Base-by-base conservation (phyloP, 2,329 filamentous ascomycete genomes). In the Scleromitrula shiraiana region DNA sequence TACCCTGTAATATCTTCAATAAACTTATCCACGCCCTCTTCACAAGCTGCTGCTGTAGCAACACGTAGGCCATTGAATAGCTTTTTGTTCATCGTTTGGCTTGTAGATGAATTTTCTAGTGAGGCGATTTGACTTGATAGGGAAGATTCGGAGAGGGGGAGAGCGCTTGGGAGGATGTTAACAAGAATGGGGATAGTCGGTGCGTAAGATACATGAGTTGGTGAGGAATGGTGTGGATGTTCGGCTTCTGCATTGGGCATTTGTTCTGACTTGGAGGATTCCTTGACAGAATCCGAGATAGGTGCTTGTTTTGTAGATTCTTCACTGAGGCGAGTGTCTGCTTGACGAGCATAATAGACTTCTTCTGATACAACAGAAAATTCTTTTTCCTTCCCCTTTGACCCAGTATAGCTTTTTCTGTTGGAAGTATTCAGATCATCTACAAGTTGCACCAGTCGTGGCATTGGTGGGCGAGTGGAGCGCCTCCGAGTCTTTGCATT, bases 41-140 rank as follows among this genome's bases (percentile, higher is more conserved):
- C 72, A 41, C 75, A 77, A 4, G 76, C 76, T 9, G 77, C 77
- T 5, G 72, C 73, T 24, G 74, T 70, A 5, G 75, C 76, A 32
- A 80, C 70, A 50, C 75, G 73, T 9, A 81, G 63, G 0, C 77
- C 77, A 42, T 70, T 67, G 41, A 80, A 67, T 3, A 80, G 71
- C 56, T 77, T 73, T 38, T 68, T 67, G 56, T 24, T 47, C 23
- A 41, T 24, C 20, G 14, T 36, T 26, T 46, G 36, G 7, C 29
- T 38, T 20, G 22, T 32, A 7, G 24, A 23, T 2, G 22, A 30
- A 4, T 20, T 32, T 41, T 47, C 44, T 10, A 47, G 32, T 5
- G 12, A 35, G 8, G 10, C 14, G 9, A 47, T 20, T 33, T 47
- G 44, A 3, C 10, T 33, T 20, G 40, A n/a, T 15, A 47, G 14